Conservation (phyloP, 805 yeast genomes). For the Starmera quercuum region DNA sequence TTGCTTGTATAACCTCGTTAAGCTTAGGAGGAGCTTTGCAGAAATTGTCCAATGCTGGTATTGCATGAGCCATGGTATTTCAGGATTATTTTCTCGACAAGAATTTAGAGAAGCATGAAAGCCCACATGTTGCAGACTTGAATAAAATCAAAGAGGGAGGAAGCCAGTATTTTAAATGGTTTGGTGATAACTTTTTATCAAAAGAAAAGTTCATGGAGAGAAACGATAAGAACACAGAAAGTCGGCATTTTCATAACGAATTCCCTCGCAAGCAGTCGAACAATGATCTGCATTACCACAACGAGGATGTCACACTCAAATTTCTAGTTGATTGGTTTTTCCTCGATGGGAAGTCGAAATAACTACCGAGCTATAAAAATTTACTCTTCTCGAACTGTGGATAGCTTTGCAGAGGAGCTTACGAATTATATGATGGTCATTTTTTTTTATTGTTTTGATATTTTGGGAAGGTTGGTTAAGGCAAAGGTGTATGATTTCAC, state of each 20-base stretch:
- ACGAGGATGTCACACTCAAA: slow-evolving; percentile 19
- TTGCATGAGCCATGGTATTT: slow-evolving; percentile 6
- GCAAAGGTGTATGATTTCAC: too few relatives aligned
- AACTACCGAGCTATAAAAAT: too few relatives aligned
- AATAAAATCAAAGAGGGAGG: neutral
- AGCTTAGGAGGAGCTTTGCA: too few relatives aligned
- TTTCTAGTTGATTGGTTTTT: slow-evolving; percentile 19
- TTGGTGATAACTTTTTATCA: slow-evolving; percentile 1
- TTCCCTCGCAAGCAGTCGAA: slow-evolving; percentile 21
- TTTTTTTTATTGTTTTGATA: slow-evolving; percentile 1
- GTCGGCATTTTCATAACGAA: slow-evolving; percentile 17
- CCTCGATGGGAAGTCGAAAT: slow-evolving; percentile 8
- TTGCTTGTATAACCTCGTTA: too few relatives aligned
- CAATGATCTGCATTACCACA: slow-evolving; percentile 19
- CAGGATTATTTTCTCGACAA: slow-evolving; percentile 15
- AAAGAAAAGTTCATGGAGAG: slow-evolving; percentile 5
- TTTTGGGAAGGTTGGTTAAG: too few relatives aligned
- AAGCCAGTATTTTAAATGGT: slow-evolving; percentile 1
- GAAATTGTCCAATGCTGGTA: too few relatives aligned
- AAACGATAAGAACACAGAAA: slow-evolving; percentile 9
- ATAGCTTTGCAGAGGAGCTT: too few relatives aligned
- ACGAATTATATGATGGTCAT: neutral
- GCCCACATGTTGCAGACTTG: neutral
- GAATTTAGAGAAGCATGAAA: slow-evolving; percentile 11
- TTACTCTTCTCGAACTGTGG: too few relatives aligned